These are phyloP conservation scores for Kingdonia uniflora DNA, from an alignment of 164 flowering plant genomes.

Conservation along the genomic window DNA sequence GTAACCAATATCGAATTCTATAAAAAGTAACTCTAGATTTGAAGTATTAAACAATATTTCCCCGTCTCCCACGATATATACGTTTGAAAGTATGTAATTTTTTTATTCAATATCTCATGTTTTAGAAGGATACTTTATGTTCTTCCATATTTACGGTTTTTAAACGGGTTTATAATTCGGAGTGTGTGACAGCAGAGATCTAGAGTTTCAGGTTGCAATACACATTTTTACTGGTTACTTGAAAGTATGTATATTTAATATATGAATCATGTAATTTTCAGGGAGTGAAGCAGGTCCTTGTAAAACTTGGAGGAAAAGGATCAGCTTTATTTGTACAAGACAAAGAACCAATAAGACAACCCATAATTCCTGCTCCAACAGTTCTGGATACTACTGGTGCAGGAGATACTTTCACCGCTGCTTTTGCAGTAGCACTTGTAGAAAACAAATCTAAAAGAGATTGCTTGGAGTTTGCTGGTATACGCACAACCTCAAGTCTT, in stretches of 20 bases:
- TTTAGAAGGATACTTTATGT: no score
- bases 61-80: no score
- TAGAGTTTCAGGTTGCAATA: no score
- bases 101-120: no score
- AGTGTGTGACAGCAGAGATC: no score
- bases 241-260: neutral
- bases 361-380: conserved; percentile 49
- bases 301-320: conserved; percentile 86
- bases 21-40: no score
- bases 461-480: conserved; percentile 88
- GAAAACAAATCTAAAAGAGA: conserved; percentile 74
- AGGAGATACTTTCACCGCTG: conserved; percentile 94
- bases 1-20: no score
- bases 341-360: conserved; percentile 64
- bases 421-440: conserved; percentile 86
- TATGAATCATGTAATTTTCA: conserved; percentile 18
- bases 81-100: no score
- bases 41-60: no score
- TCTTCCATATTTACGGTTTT: no score
- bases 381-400: conserved; percentile 97
- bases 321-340: conserved; percentile 82
- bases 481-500: neutral
- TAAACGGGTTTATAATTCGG: no score
- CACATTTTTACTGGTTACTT: neutral
- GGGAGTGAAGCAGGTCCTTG: conserved; percentile 86